These are phyloP conservation scores for Pelargonium myrrhifolium DNA, from an alignment of 441 rosid genomes.

Conservation along the genomic window DNA sequence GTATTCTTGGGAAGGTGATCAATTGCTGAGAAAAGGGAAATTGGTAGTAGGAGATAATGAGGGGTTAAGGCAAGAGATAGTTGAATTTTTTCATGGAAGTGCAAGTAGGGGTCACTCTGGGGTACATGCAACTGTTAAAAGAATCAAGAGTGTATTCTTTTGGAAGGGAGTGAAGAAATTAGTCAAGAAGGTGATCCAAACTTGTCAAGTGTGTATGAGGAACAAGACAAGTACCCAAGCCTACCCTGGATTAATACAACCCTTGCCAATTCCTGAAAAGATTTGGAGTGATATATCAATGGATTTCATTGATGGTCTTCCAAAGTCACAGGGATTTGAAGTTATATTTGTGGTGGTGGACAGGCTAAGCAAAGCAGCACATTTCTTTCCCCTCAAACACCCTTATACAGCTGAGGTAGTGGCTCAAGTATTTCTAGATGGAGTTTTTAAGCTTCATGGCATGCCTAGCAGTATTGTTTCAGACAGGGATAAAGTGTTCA, in stretches of 20 bases:
- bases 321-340: not conserved
- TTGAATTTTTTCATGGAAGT: too few relatives aligned
- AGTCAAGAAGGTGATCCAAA: too few relatives aligned
- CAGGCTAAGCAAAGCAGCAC: not conserved
- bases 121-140: too few relatives aligned
- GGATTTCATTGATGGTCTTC: not conserved
- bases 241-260: not conserved
- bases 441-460: not conserved
- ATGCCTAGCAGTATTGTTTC: not conserved
- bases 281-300: not conserved
- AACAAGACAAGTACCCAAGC: too few relatives aligned
- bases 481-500: not conserved
- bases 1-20: too few relatives aligned
- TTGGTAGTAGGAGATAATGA: too few relatives aligned
- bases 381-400: not conserved
- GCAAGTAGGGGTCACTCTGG: too few relatives aligned
- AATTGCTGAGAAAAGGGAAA: too few relatives aligned
- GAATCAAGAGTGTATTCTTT: too few relatives aligned
- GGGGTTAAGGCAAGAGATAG: too few relatives aligned
- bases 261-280: not conserved
- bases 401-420: not conserved
- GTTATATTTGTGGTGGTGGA: not conserved
- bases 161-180: too few relatives aligned
- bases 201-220: too few relatives aligned
- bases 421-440: not conserved